Conservation (phyloP, 768 basidiomycete species). For the Tremella mesenterica region DNA sequence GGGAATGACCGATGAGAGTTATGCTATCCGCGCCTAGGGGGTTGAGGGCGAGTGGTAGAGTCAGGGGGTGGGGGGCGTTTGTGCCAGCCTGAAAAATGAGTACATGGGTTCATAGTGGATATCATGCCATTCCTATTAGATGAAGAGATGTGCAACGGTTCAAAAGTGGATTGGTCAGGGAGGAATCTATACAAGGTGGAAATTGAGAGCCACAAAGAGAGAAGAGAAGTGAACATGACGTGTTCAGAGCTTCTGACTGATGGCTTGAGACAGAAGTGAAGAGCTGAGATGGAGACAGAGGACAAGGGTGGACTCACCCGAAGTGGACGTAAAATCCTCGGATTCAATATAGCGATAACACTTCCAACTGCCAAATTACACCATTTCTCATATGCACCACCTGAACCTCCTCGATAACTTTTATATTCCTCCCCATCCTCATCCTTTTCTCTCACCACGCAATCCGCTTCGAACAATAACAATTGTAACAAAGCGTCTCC, state of each 20-base stretch:
- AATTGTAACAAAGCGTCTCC: slow-evolving; percentile 79
- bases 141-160: not conserved
- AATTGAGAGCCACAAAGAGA: too few relatives aligned
- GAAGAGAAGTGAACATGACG: too few relatives aligned
- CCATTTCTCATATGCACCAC: slow-evolving; percentile 76
- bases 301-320: slow-evolving; percentile 51
- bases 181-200: too few relatives aligned
- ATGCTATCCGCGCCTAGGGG: slow-evolving; percentile 74
- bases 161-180: too few relatives aligned
- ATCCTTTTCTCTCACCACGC: slow-evolving; percentile 48
- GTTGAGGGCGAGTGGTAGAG: slow-evolving; percentile 76
- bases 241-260: not conserved
- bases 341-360: slow-evolving; percentile 82
- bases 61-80: slow-evolving; percentile 60
- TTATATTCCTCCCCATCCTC: slow-evolving; percentile 55
- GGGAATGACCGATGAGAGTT: slow-evolving; percentile 72
- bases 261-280: not conserved
- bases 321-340: slow-evolving; percentile 74
- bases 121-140: not conserved
- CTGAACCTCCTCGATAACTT: slow-evolving; percentile 76
- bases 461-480: slow-evolving; percentile 80
- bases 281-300: not conserved
- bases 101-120: too few relatives aligned
- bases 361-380: slow-evolving; percentile 80
- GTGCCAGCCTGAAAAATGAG: slow-evolving; percentile 26